A percentile compares a stretch with the other conserved stretches of the same genome.
Conservation (phyloP, 805 yeast genomes). For the Starmerella apis region DNA sequence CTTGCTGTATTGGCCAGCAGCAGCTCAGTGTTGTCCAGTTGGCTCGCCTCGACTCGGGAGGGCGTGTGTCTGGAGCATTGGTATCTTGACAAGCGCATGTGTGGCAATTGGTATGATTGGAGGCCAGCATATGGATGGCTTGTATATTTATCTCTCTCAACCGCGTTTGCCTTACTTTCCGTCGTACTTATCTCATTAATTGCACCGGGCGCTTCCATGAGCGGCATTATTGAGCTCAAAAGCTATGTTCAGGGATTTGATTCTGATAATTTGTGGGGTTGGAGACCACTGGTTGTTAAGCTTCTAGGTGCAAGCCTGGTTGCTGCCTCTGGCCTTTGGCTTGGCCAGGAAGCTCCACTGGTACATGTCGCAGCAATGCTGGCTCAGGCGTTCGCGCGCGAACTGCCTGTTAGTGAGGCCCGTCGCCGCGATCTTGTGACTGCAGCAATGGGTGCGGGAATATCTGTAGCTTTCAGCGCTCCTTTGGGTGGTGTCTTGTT, state of each 20-base stretch:
- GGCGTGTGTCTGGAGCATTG: slow-evolving; percentile 59
- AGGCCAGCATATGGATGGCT: slow-evolving; percentile 29
- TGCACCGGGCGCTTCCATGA: slow-evolving; percentile 37
- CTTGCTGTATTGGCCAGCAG: slow-evolving; percentile 74
- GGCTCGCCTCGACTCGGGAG: slow-evolving; percentile 59
- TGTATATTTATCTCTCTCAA: slow-evolving; percentile 34
- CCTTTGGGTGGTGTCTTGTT: slow-evolving; percentile 84
- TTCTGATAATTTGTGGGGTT: slow-evolving; percentile 43
- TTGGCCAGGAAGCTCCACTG: slow-evolving; percentile 80
- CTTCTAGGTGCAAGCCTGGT: slow-evolving; percentile 50
- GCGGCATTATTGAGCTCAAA: slow-evolving; percentile 70
- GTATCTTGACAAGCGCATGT: slow-evolving; percentile 66
- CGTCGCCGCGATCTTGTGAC: slow-evolving; percentile 51
- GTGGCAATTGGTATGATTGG: slow-evolving; percentile 32
- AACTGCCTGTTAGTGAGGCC: slow-evolving; percentile 29
- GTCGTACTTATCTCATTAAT: slow-evolving; percentile 28
- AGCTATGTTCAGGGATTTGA: slow-evolving; percentile 57
- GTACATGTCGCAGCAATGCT: slow-evolving; percentile 53
- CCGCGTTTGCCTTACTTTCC: slow-evolving; percentile 36
- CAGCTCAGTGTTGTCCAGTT: slow-evolving; percentile 68
- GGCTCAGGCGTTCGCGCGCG: slow-evolving; percentile 33
- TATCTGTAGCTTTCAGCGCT: slow-evolving; percentile 73
- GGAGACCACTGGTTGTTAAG: slow-evolving; percentile 45
- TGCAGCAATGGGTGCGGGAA: slow-evolving; percentile 76
- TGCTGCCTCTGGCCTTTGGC: slow-evolving; percentile 68